Conservation (phyloP, 2,329 filamentous ascomycete species). For the Fusarium lyarnte region DNA sequence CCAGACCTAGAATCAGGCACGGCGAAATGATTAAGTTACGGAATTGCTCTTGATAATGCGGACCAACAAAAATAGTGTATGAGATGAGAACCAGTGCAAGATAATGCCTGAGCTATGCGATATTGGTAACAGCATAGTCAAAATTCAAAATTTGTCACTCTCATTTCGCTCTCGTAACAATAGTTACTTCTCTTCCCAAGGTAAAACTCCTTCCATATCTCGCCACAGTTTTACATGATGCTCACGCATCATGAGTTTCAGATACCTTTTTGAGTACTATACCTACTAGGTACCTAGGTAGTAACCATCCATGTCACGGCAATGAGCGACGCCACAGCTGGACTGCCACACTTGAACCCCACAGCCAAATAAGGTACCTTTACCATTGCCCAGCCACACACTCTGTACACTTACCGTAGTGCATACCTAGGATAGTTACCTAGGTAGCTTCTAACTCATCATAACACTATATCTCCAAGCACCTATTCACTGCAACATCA, state of each 20-base stretch:
- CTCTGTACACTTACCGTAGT: background rate
- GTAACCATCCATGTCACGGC: background rate
- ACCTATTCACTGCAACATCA: conserved; percentile 1
- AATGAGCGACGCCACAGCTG: conserved; percentile 7
- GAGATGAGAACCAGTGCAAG: conserved; percentile 22
- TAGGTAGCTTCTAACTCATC: conserved; percentile 11
- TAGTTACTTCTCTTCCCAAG: background rate
- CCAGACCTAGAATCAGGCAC: conserved; percentile 44
- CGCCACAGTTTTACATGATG: background rate
- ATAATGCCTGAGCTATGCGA: conserved; percentile 7
- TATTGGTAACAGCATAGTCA: conserved; percentile 15
- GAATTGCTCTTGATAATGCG: conserved; percentile 33
- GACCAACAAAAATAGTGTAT: conserved; percentile 10
- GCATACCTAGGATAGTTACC: background rate
- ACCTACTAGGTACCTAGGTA: no score
- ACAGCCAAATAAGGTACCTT: background rate
- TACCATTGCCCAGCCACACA: background rate
- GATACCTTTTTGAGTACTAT: background rate
- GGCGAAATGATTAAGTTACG: conserved; percentile 44
- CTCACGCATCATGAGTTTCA: background rate
- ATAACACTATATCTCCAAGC: conserved; percentile 11
- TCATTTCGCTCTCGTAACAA: background rate
- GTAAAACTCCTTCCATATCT: background rate
- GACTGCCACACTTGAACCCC: background rate
- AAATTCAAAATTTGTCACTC: conserved; percentile 2